These are phyloP conservation scores for Anthoceros angustus DNA, from an alignment of 225 moss, liverwort and hornwort genomes.

Conservation along the genomic window DNA sequence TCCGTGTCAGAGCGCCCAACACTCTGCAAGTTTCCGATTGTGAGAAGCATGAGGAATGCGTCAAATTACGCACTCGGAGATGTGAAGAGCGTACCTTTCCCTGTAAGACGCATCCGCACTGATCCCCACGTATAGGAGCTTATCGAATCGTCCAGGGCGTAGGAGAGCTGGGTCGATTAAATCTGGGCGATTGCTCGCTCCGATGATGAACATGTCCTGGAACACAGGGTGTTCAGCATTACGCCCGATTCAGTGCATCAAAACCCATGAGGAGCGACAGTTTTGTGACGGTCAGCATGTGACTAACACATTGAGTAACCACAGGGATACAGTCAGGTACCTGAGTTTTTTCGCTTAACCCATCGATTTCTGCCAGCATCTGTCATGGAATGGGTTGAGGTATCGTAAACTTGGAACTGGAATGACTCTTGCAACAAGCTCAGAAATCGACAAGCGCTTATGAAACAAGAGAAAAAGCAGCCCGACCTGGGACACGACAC, in stretches of 20 bases:
- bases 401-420: neutral
- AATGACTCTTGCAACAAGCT: neutral
- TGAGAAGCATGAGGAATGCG: neutral
- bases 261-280: slow-evolving; percentile 1
- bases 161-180: slow-evolving; percentile 92
- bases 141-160: slow-evolving; percentile 93
- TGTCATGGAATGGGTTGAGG: slow-evolving; percentile 13
- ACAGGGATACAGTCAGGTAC: slow-evolving; percentile 16
- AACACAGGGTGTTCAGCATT: neutral
- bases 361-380: slow-evolving; percentile 99
- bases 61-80: neutral
- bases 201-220: slow-evolving; percentile 93
- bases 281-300: neutral
- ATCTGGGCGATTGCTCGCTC: slow-evolving; percentile 97
- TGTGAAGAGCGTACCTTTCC: slow-evolving; percentile 33
- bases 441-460: neutral
- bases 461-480: neutral
- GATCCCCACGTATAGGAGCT: slow-evolving; percentile 89
- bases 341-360: slow-evolving; percentile 73
- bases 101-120: slow-evolving; percentile 65
- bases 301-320: neutral
- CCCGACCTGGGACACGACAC: slow-evolving; percentile 93
- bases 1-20: slow-evolving; percentile 77
- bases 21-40: slow-evolving; percentile 35
- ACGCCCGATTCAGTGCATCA: neutral